A percentile compares a stretch with the other conserved stretches of the same genome.
These are phyloP conservation scores for Termitomyces sp. DNA, from an alignment of 768 basidiomycete genomes.

Conservation along the genomic window DNA sequence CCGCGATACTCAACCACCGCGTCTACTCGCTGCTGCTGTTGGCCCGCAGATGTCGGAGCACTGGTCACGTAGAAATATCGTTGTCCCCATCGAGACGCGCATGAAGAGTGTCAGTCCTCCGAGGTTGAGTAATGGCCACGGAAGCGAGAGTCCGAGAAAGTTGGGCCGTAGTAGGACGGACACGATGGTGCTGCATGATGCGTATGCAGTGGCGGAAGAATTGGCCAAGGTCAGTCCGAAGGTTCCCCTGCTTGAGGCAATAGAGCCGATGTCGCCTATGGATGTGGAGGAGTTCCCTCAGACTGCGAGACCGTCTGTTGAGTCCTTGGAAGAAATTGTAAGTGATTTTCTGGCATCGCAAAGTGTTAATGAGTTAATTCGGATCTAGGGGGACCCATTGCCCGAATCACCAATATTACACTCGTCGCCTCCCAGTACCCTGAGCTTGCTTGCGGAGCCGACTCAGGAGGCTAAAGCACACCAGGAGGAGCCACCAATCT, in stretches of 20 bases:
- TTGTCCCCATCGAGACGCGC: constrained; percentile 4
- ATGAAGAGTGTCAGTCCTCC: constrained; percentile 21
- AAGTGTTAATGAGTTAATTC: neutral
- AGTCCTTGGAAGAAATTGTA: constrained; percentile 6
- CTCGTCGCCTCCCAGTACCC: constrained; percentile 1
- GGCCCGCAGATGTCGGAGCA: constrained; percentile 12
- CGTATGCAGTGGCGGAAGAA: constrained; percentile 31
- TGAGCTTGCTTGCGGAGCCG: neutral
- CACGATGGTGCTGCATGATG: constrained; percentile 67
- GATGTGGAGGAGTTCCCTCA: constrained; percentile 10
- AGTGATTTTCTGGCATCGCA: neutral
- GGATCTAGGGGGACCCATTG: constrained; percentile 4
- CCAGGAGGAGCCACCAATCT: neutral
- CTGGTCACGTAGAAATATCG: neutral
- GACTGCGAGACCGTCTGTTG: neutral
- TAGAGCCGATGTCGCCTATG: constrained; percentile 8
- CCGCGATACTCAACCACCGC: constrained; percentile 29
- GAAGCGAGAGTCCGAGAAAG: constrained; percentile 39
- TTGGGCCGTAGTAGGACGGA: constrained; percentile 61
- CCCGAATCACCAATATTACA: constrained; percentile 14
- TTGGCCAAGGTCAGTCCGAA: constrained; percentile 15
- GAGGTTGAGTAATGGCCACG: constrained; percentile 14
- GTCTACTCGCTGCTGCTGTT: constrained; percentile 34
- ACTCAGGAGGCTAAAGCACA: neutral
- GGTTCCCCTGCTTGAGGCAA: neutral